Evolutionary conservation across 768 basidiomycete species (phyloP).

Genomic region (Strobilomyces dryophilus): DNA sequence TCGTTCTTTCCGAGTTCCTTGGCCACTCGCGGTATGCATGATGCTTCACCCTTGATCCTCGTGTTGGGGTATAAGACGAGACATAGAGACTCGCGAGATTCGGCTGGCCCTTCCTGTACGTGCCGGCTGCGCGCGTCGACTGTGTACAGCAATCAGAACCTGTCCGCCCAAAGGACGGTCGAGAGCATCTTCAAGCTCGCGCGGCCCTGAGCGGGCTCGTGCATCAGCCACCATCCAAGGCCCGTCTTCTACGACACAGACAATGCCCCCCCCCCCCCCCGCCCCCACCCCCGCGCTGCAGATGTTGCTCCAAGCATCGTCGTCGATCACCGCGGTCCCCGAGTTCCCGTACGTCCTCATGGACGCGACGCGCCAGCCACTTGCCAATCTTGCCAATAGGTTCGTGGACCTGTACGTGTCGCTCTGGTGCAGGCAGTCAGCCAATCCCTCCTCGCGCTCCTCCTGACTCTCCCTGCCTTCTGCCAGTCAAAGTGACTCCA

Average conservation of each 20-base stretch:
- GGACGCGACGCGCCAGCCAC: constrained; percentile 37
- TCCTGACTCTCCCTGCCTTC: constrained; percentile 31
- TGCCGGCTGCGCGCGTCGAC: too few species aligned
- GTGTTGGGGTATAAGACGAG: too few species aligned
- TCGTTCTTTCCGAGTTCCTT: too few species aligned
- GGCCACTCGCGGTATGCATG: too few species aligned
- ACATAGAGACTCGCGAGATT: too few species aligned
- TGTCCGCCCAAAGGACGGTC: constrained; percentile 29
- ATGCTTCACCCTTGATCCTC: too few species aligned
- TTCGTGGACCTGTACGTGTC: constrained; percentile 32
- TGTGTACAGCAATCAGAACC: constrained; percentile 37
- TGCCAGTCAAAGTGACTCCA: constrained; percentile 35
- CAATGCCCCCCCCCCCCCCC: too few species aligned
- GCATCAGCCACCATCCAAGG: constrained; percentile 32
- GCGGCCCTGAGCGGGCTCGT: constrained; percentile 31
- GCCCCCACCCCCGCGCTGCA: constrained; percentile 80
- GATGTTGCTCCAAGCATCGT: too few species aligned
- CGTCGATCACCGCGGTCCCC: constrained; percentile 18
- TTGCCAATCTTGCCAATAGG: constrained; percentile 36
- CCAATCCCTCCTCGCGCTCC: constrained; percentile 25
- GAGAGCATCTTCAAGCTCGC: constrained; percentile 37
- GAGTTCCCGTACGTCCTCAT: constrained; percentile 40
- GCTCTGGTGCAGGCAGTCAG: constrained; percentile 28
- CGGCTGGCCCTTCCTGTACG: too few species aligned
- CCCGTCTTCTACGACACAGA: constrained; percentile 36